These are phyloP conservation scores for Apiospora kogelbergensis DNA, from an alignment of 2,329 filamentous ascomycete species.

Conservation along the genomic window DNA sequence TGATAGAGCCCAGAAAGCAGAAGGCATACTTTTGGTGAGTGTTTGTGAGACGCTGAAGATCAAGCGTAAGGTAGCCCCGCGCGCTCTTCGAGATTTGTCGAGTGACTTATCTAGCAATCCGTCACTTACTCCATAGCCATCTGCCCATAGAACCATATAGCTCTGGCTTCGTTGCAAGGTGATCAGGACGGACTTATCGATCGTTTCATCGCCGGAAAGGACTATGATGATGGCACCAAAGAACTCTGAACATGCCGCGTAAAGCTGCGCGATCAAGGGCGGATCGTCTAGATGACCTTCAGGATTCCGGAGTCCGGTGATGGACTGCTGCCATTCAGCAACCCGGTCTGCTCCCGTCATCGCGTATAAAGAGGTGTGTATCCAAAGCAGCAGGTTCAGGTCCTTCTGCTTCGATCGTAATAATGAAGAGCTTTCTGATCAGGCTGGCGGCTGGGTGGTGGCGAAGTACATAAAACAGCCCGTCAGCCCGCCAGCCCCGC, in stretches of 20 bases:
- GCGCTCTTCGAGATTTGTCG: slow-evolving; percentile 17
- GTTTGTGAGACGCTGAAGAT: slow-evolving; percentile 17
- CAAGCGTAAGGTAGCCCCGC: slow-evolving; percentile 12
- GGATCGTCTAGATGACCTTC: slow-evolving; percentile 10
- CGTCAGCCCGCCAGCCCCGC: background rate
- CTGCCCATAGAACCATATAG: slow-evolving; percentile 18
- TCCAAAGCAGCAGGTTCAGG: background rate
- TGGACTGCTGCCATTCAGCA: slow-evolving; percentile 12
- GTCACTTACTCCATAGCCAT: slow-evolving; percentile 16
- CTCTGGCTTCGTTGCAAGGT: slow-evolving; percentile 17
- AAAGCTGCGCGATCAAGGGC: slow-evolving; percentile 11
- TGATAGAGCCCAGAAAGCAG: background rate
- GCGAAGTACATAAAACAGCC: background rate
- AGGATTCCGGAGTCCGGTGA: background rate
- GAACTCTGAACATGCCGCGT: slow-evolving; percentile 13
- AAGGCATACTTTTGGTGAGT: slow-evolving; percentile 13
- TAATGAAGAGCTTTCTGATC: background rate
- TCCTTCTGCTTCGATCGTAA: background rate
- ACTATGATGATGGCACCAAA: slow-evolving; percentile 8
- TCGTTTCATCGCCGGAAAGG: background rate
- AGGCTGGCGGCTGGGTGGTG: background rate
- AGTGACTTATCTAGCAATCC: slow-evolving; percentile 14
- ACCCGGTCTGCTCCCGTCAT: slow-evolving; percentile 12
- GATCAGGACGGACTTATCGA: slow-evolving; percentile 1
- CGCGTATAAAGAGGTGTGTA: background rate